Evolutionary conservation across 2,329 filamentous ascomycete species (phyloP).

Genomic region (Colletotrichum melonis): DNA sequence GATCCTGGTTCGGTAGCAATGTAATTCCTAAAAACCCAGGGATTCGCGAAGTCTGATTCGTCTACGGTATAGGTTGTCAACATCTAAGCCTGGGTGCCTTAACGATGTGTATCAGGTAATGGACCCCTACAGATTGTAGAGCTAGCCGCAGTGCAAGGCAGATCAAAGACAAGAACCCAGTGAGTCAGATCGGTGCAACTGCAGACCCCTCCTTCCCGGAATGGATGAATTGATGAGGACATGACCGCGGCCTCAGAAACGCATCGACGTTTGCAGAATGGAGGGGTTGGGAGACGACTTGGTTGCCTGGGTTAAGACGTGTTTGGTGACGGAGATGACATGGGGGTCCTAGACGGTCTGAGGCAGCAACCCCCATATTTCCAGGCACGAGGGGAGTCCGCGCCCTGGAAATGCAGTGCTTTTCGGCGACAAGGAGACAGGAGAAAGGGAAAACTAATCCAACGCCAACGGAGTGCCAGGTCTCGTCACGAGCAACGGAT

Average conservation of each 20-base stretch:
- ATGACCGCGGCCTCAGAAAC: neutral
- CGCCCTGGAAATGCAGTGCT: neutral
- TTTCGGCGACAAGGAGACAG: neutral
- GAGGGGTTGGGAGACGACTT: neutral
- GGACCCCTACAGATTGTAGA: neutral
- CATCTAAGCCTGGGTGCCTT: neutral
- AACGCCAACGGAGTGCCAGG: neutral
- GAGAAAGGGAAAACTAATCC: neutral
- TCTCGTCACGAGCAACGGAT: neutral
- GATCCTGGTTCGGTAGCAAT: neutral
- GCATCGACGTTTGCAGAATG: neutral
- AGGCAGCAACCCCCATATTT: neutral
- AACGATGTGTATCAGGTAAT: neutral
- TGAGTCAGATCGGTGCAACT: slow-evolving; percentile 6
- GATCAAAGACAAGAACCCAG: neutral
- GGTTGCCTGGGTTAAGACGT: slow-evolving; percentile 1
- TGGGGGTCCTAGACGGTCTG: slow-evolving; percentile 1
- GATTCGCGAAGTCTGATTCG: neutral
- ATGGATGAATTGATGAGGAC: neutral
- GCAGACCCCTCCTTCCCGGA: neutral
- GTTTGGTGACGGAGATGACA: neutral
- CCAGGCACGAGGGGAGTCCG: neutral
- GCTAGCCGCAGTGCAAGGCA: slow-evolving; percentile 3
- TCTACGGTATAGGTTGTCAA: neutral
- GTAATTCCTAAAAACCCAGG: neutral